Evolutionary conservation across 495 filamentous ascomycete genomes (phyloP).

Genomic region (Penicillium diatomitis): DNA sequence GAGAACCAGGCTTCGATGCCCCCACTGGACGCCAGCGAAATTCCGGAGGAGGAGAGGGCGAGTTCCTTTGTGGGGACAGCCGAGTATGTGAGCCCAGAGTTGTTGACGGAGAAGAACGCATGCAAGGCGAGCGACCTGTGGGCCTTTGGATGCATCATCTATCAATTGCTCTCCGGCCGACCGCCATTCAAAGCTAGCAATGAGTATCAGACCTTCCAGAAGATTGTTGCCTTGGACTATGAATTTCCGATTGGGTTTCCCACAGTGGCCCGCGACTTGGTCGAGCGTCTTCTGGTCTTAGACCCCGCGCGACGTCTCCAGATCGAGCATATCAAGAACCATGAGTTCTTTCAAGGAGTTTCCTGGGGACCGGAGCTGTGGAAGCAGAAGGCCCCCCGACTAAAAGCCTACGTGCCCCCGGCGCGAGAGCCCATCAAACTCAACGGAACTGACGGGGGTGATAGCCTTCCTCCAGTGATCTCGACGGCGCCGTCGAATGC

Average conservation of each 20-base stretch:
- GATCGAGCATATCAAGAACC: constrained; percentile 94
- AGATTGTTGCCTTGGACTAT: constrained; percentile 90
- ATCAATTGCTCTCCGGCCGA: constrained; percentile 84
- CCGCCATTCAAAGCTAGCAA: constrained; percentile 97
- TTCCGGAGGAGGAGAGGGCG: constrained; percentile 60
- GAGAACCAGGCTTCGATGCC: constrained; percentile 33
- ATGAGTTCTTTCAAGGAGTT: constrained; percentile 92
- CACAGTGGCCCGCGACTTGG: constrained; percentile 75
- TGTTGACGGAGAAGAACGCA: constrained; percentile 89
- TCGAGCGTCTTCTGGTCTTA: constrained; percentile 84
- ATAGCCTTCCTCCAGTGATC: constrained; percentile 40
- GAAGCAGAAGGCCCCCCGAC: constrained; percentile 81
- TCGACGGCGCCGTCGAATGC: constrained; percentile 37
- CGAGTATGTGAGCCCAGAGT: constrained; percentile 95
- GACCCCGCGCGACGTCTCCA: constrained; percentile 82
- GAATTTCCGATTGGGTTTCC: constrained; percentile 91
- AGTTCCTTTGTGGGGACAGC: constrained; percentile 97
- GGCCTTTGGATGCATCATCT: constrained; percentile 99
- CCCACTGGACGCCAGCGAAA: constrained; percentile 45
- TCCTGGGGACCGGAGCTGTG: constrained; percentile 78
- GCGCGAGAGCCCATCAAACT: constrained; percentile 75
- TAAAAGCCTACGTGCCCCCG: constrained; percentile 80
- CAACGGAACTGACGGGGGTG: constrained; percentile 46
- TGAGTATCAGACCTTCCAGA: constrained; percentile 97
- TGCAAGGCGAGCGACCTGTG: constrained; percentile 97